Conservation (phyloP, 148 eudicot species). For the Nepenthes mirabilis region DNA sequence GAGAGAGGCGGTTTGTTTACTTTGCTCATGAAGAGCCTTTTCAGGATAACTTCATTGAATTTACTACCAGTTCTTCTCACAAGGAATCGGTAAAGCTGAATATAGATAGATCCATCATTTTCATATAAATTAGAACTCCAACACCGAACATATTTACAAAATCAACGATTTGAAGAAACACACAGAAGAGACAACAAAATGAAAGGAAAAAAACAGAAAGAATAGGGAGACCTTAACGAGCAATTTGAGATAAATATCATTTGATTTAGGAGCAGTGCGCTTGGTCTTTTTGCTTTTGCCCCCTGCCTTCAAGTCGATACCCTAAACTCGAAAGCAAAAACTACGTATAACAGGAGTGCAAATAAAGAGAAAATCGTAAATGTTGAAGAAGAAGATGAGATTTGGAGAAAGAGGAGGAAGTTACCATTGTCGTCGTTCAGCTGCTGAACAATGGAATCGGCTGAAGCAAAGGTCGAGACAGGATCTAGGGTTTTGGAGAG, state of each 20-base stretch:
- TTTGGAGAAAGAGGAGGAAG: too few relatives aligned
- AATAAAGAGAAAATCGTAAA: too few relatives aligned
- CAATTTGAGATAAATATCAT: conserved; percentile 55
- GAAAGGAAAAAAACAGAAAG: not conserved
- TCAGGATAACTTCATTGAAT: conserved; percentile 72
- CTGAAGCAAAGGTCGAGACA: too few relatives aligned
- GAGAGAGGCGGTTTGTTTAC: conserved; percentile 74
- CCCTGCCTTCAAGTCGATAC: conserved; percentile 61
- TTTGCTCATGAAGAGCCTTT: conserved; percentile 91
- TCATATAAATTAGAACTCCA: too few relatives aligned
- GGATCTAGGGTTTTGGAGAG: too few relatives aligned
- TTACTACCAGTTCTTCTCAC: conserved; percentile 88
- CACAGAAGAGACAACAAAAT: not conserved
- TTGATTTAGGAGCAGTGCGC: conserved; percentile 48
- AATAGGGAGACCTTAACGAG: conserved; percentile 39
- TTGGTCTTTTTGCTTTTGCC: conserved; percentile 64
- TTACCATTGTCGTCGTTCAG: too few relatives aligned
- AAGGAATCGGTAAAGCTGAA: conserved; percentile 67
- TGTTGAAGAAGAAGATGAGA: too few relatives aligned
- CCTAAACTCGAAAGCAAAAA: conserved; percentile 12
- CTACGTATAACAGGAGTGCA: too few relatives aligned
- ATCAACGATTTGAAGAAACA: too few relatives aligned
- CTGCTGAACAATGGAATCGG: too few relatives aligned
- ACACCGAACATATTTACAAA: too few relatives aligned
- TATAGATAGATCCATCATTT: not conserved